Conservation (phyloP, 257 asterid genomes). For the Solanum ossicruentum region DNA sequence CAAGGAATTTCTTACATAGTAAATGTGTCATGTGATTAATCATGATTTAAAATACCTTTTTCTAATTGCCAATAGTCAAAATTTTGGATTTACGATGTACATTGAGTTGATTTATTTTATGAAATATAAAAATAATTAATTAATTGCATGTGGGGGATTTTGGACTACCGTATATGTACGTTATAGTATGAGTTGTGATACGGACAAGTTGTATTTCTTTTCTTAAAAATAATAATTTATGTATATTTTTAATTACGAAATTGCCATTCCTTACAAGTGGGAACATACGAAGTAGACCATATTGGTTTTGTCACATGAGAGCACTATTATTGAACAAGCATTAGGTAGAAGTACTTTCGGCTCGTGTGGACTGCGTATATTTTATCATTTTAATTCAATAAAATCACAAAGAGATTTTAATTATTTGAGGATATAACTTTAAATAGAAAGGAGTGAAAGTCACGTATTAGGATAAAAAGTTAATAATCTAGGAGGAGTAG, state of each 20-base stretch:
- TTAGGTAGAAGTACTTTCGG: not conserved
- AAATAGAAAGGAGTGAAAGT: no score
- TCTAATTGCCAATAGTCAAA: not conserved
- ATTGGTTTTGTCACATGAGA: slow-evolving; percentile 17
- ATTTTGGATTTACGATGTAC: not conserved
- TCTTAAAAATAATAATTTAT: not conserved
- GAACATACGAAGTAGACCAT: slow-evolving; percentile 15
- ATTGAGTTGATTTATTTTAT: not conserved
- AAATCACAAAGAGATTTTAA: no score
- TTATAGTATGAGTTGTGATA: slow-evolving; percentile 7
- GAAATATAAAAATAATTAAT: not conserved
- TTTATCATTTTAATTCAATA: no score
- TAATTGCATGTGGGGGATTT: slow-evolving; percentile 11
- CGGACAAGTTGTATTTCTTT: slow-evolving; percentile 9
- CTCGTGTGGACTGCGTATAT: no score
- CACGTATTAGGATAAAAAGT: no score
- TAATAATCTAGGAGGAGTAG: no score
- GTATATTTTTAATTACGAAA: not conserved
- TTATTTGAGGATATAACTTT: no score
- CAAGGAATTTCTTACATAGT: not conserved
- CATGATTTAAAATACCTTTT: not conserved
- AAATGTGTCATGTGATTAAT: not conserved
- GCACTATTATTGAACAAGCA: not conserved
- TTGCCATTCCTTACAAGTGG: slow-evolving; percentile 30
- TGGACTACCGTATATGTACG: slow-evolving; percentile 13